phyloP scores from a whole-genome alignment of 2,329 filamentous ascomycete species.

The Cladosporium colombiae region DNA sequence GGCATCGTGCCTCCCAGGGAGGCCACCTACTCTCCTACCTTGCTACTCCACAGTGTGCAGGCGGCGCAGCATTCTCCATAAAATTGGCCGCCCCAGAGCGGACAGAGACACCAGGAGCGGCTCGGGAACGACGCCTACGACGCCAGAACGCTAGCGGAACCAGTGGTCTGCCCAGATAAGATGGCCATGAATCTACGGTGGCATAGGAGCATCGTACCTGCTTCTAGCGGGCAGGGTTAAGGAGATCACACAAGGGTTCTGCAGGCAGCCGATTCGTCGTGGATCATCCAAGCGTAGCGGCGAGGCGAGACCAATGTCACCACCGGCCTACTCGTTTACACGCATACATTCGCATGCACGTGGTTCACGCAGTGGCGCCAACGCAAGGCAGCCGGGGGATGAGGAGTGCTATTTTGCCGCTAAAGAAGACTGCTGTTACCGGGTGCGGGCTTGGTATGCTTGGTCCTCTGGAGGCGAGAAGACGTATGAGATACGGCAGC shows the following conservation, averaged over 20 bases:
- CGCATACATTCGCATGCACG: slow-evolving; percentile 14
- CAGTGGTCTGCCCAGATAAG: slow-evolving; percentile 3
- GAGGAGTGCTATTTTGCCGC: background rate
- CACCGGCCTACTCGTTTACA: background rate
- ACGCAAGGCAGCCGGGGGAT: slow-evolving; percentile 1
- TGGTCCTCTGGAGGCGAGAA: background rate
- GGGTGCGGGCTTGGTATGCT: slow-evolving; percentile 2
- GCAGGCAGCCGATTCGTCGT: background rate
- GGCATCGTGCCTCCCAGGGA: background rate
- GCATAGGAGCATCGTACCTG: slow-evolving; percentile 7
- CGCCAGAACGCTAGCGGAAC: slow-evolving; percentile 11
- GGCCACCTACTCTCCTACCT: slow-evolving; percentile 10
- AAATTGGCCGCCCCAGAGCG: slow-evolving; percentile 2
- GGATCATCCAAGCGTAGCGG: background rate
- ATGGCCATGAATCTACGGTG: slow-evolving; percentile 5
- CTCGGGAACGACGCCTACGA: slow-evolving; percentile 1
- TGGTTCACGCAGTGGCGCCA: slow-evolving; percentile 5
- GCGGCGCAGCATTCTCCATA: slow-evolving; percentile 17
- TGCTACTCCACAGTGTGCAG: slow-evolving; percentile 14
- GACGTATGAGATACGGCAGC: slow-evolving; percentile 14
- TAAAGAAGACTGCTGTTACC: background rate
- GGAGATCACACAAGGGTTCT: slow-evolving; percentile 3
- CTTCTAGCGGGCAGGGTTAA: slow-evolving; percentile 2
- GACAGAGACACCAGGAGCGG: slow-evolving; percentile 6
- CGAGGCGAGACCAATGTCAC: background rate